Base-by-base conservation (phyloP, 2,329 filamentous ascomycete species). In the Rhytidhysteron rufulum region DNA sequence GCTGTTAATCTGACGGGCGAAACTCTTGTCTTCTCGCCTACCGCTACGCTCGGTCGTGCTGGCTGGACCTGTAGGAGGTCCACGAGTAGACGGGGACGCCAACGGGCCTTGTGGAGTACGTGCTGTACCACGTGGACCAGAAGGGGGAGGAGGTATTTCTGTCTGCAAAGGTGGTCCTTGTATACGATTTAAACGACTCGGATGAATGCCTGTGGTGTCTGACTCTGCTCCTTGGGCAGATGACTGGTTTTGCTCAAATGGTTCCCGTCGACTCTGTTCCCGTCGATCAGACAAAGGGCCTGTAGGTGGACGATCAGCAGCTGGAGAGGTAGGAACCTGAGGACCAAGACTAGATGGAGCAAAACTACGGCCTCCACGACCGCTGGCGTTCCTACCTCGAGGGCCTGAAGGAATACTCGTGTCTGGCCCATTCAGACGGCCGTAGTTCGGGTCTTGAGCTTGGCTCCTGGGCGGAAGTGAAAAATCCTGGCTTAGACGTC, bases 361-460 rank as follows among this genome's bases (percentile, higher is more conserved):
- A 34, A 63, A 60, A 44, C 63, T 68, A 29, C 71, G 65, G n/a
- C 62, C 62, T 43, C 58, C 57, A 31, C 68, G 58, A 9, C 57
- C 58, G n/a, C 55, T 48, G 40, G 61, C 66, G 43, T 63, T 68
- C 44, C 62, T 57, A 51, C 66, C 66, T 42, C 74, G 68, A 37
- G 78, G 79, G 2, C 78, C 79, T 29, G 74, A 77, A 18, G 79
- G 78, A 36, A 54, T 48, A 66, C 71, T 40, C 16, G 80, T 72
- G 16, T 60, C 50, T n/a, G 65, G 64, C 20, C 60, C 60, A 44
- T 75, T 77, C 15, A 75, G 55, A 27, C 73, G 63, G 21, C 72
- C 73, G 50, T 73, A 75, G 35, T 67, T 70, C 9, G 71, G 67
- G 40, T 77, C 72, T 39, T 67, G 62, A 13, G 62, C 42, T 37